Evolutionary conservation across 345 rosid species (phyloP), one percentile per base, ranked within the genome.

Genomic region (Salix exigua): DNA sequence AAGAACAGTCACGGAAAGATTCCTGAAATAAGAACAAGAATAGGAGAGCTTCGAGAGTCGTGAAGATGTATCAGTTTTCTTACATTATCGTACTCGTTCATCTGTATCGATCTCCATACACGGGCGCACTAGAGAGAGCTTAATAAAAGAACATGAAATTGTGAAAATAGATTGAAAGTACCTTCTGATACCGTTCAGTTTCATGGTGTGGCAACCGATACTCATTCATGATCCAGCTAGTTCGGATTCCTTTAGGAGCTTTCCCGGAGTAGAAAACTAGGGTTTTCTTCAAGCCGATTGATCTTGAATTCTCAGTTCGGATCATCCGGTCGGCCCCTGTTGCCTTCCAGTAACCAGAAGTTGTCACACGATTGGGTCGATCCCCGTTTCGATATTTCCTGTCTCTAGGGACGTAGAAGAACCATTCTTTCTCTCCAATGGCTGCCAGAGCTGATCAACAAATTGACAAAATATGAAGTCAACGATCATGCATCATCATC

Each of bases 191-290:
- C 33, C 91, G 87, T 73, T 96, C 92, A 12, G 98, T 92, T 35
- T 96, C 98, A 46, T 94, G 97, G 16, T 94, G 99, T 3, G 99
- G 99, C 85, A 96, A 84, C 65, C 99, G 95, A 66, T 96, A 96
- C 90, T 96, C 99, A 79, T 96, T 96, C 99, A 96, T 96, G 77
- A 96, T 96, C 99, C 99, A 96, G 55, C 99, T 92, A 63, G 97
- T 92, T 38, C 99, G 89, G 75, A 93, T 86, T 23, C 99, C 99
- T 81, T 92, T 96, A 37, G 99, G 99, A 60, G 99, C 99, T 84
- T 94, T 96, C 1, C 99, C 99, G 4, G 97, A 92, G 83, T 96
- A 96, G 89, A 94, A 96, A 74, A 96, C 98, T 86, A 96, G 97
- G 95, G 99, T 96, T 91, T 96, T 96, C 92, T 96, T 96, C 65